Evolutionary conservation across 2,329 filamentous ascomycete species (phyloP).

Genomic region (Cladosporium sp.): DNA sequence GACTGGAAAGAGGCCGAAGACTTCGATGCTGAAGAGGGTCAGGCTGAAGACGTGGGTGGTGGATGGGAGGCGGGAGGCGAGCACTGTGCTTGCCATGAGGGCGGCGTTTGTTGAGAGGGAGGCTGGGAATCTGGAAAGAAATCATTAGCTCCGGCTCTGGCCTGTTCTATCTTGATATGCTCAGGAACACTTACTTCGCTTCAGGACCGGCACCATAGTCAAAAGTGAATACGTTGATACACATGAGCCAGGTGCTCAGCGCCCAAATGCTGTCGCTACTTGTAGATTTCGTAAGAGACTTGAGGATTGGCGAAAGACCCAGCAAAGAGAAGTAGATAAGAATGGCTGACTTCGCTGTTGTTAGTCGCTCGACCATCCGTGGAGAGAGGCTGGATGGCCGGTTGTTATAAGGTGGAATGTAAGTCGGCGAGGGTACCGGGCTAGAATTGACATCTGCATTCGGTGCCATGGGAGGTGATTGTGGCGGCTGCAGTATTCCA

Average conservation of each 20-base stretch:
- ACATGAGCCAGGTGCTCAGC: conserved; percentile 86
- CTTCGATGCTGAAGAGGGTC: conserved; percentile 93
- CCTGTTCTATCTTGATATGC: conserved; percentile 16
- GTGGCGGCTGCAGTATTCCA: background rate
- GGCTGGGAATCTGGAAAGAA: conserved; percentile 51
- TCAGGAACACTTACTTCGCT: conserved; percentile 37
- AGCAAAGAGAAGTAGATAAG: conserved; percentile 91
- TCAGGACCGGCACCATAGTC: conserved; percentile 76
- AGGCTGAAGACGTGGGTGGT: conserved; percentile 94
- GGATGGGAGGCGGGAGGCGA: conserved; percentile 81
- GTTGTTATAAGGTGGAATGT: conserved; percentile 31
- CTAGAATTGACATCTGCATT: background rate
- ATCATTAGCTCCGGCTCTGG: conserved; percentile 2
- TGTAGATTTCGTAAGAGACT: conserved; percentile 90
- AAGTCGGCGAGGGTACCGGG: conserved; percentile 8
- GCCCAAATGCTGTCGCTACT: conserved; percentile 96
- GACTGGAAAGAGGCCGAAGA: conserved; percentile 96
- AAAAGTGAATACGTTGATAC: conserved; percentile 97
- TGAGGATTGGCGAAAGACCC: conserved; percentile 89
- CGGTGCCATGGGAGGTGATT: background rate
- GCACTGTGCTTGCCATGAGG: conserved; percentile 90
- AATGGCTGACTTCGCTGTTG: conserved; percentile 85
- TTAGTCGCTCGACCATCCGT: conserved; percentile 60
- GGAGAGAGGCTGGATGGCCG: conserved; percentile 43
- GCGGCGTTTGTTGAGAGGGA: conserved; percentile 91